Percentiles rank a stretch among this genome's conserved stretches.
phyloP scores from a whole-genome alignment of 306 rosid genomes.

The Dryas drummondii region DNA sequence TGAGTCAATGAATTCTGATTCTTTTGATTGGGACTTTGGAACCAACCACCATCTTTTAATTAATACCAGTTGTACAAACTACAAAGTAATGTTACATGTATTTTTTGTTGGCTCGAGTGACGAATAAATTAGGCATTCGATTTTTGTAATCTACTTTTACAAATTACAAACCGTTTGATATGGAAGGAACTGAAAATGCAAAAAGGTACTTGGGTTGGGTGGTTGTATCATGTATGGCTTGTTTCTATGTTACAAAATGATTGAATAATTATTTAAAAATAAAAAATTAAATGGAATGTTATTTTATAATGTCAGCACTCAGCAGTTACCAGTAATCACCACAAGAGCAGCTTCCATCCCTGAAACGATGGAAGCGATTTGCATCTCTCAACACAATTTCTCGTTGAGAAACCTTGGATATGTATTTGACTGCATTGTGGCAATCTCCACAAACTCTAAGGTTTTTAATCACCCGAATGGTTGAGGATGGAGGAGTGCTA shows the following conservation, averaged over 20 bases:
- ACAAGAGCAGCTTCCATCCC: slow-evolving; percentile 45
- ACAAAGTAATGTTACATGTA: too few relatives aligned
- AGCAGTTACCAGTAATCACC: slow-evolving; percentile 55
- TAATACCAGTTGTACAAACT: too few relatives aligned
- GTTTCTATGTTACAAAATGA: too few relatives aligned
- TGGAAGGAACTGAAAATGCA: too few relatives aligned
- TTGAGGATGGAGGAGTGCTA: slow-evolving; percentile 47
- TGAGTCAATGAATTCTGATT: too few relatives aligned
- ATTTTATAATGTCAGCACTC: not conserved
- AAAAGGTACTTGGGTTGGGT: too few relatives aligned
- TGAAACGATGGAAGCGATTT: slow-evolving; percentile 72
- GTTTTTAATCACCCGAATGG: slow-evolving; percentile 65
- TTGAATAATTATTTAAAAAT: too few relatives aligned
- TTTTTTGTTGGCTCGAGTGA: too few relatives aligned
- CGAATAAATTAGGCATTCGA: not conserved
- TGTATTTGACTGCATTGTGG: slow-evolving; percentile 69
- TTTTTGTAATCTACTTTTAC: not conserved
- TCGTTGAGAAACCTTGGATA: slow-evolving; percentile 51
- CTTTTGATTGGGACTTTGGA: too few relatives aligned
- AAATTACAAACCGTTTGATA: not conserved
- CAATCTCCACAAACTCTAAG: slow-evolving; percentile 81
- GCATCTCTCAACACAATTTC: slow-evolving; percentile 77
- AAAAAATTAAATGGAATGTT: not conserved
- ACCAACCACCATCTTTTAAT: too few relatives aligned
- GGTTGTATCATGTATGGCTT: too few relatives aligned